Percentiles rank a stretch among this genome's conserved stretches.
These are phyloP conservation scores for Capsicum baccatum DNA, from an alignment of 257 asterid genomes.

Conservation along the genomic window DNA sequence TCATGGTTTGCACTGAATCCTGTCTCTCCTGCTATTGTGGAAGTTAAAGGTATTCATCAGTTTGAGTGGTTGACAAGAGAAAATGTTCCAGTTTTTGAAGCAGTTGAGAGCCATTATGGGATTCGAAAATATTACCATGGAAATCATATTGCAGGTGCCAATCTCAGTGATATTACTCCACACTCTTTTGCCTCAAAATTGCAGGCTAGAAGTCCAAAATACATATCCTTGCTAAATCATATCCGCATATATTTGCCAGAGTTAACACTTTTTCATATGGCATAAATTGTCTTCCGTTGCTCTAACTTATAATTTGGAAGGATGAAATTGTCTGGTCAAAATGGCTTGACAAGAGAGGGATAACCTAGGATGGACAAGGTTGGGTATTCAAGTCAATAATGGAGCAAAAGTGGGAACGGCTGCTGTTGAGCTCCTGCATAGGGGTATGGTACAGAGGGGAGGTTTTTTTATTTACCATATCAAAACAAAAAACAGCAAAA, in stretches of 20 bases:
- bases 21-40: conserved; percentile 82
- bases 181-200: conserved; percentile 84
- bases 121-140: conserved; percentile 93
- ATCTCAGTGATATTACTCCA: conserved; percentile 80
- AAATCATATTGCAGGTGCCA: conserved; percentile 82
- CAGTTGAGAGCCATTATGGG: conserved; percentile 77
- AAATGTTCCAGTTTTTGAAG: conserved; percentile 97
- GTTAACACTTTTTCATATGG: conserved; percentile 49
- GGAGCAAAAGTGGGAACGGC: neutral
- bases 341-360: neutral
- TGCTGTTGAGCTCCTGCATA: neutral
- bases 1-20: conserved; percentile 96
- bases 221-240: conserved; percentile 92
- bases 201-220: conserved; percentile 94
- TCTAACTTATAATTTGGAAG: conserved; percentile 16
- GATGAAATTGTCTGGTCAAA: conserved; percentile 15
- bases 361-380: neutral
- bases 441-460: neutral
- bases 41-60: conserved; percentile 95
- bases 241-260: conserved; percentile 95
- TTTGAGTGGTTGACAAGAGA: conserved; percentile 98
- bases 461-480: neutral
- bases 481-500: neutral
- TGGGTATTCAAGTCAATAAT: neutral
- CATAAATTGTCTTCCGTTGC: conserved; percentile 11